These are phyloP conservation scores for Candida arabinofermentans DNA, from an alignment of 805 yeast species.

Conservation along the genomic window DNA sequence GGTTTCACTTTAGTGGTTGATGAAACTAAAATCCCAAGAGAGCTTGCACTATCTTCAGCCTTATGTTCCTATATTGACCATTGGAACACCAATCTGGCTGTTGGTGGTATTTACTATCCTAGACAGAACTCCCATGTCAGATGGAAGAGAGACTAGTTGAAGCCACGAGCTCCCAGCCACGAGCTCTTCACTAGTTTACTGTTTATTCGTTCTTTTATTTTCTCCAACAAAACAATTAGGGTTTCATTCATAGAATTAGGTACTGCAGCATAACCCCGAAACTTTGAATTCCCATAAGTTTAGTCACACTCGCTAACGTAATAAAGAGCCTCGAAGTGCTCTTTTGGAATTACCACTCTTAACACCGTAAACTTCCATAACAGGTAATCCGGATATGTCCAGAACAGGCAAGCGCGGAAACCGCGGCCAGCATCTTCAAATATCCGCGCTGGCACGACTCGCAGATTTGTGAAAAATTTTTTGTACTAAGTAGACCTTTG, in stretches of 20 bases:
- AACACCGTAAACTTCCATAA: not conserved
- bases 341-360: not conserved
- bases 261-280: no score
- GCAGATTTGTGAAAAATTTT: not conserved
- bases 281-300: no score
- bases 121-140: slow-evolving; percentile 46
- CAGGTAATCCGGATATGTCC: slow-evolving; percentile 17
- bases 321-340: not conserved
- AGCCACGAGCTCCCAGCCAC: no score
- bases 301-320: no score
- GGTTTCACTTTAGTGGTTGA: slow-evolving; percentile 57
- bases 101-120: slow-evolving; percentile 63
- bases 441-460: not conserved
- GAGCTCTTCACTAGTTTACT: no score
- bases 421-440: slow-evolving; percentile 22
- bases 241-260: no score
- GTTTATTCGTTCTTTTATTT: no score
- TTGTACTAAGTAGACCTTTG: not conserved
- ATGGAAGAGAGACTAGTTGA: slow-evolving; percentile 51
- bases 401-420: slow-evolving; percentile 27
- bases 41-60: slow-evolving; percentile 56
- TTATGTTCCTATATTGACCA: slow-evolving; percentile 60
- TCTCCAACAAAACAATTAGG: no score
- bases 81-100: slow-evolving; percentile 58
- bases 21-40: slow-evolving; percentile 51